A percentile compares a stretch with the other conserved stretches of the same genome.
Evolutionary conservation across 208 protist genomes (phyloP).

Genomic region (Trichomonas vaginalis): DNA sequence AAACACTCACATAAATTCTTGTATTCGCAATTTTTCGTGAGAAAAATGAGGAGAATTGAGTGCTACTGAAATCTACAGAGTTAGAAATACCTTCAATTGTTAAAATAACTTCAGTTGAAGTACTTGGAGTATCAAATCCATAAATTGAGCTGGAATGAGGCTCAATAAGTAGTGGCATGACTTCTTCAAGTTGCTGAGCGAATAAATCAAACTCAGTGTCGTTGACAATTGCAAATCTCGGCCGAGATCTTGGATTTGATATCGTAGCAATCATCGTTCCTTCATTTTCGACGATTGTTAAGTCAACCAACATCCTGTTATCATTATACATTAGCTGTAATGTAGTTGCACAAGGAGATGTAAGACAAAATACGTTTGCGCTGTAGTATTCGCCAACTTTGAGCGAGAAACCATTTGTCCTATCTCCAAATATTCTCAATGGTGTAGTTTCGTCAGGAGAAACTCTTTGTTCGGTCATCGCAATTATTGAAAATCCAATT

Average conservation of each 20-base stretch:
- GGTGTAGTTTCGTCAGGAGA: not conserved
- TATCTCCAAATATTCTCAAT: not conserved
- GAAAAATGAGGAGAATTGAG: not conserved
- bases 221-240: not conserved
- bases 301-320: not conserved
- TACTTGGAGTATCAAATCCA: not conserved
- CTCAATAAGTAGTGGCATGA: not conserved
- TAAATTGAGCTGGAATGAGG: not conserved
- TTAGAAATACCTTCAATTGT: not conserved
- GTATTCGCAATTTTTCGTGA: not conserved
- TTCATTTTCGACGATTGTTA: not conserved
- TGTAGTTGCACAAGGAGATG: not conserved
- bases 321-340: not conserved
- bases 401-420: not conserved
- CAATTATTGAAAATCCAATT: not conserved
- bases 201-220: not conserved
- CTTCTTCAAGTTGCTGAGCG: not conserved
- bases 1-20: not conserved
- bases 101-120: not conserved
- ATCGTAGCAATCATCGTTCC: not conserved
- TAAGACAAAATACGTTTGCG: not conserved
- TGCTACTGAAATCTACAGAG: not conserved
- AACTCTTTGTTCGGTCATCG: not conserved
- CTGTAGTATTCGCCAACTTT: not conserved
- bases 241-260: not conserved